Conservation (phyloP, 768 basidiomycete genomes). For the Inosperma sp. region DNA sequence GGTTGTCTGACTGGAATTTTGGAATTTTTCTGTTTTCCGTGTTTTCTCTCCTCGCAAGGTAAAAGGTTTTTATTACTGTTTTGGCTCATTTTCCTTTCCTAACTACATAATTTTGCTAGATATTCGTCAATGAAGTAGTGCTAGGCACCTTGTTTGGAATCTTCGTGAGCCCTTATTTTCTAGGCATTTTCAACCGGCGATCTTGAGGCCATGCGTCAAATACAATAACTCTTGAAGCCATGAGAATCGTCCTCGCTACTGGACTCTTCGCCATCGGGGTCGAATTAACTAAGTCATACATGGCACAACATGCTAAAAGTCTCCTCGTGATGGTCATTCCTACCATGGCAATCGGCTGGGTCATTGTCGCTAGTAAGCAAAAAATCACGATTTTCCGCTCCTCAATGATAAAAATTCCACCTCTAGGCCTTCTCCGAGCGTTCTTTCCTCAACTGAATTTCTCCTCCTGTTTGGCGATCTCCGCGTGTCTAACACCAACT, state of each 20-base stretch:
- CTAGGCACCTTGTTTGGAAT: slow-evolving; percentile 74
- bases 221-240: slow-evolving; percentile 75
- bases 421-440: slow-evolving; percentile 55
- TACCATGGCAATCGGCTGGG: slow-evolving; percentile 84
- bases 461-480: slow-evolving; percentile 76
- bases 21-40: slow-evolving; percentile 64
- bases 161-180: slow-evolving; percentile 67
- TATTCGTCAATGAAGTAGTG: slow-evolving; percentile 92
- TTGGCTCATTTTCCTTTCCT: neutral
- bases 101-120: slow-evolving; percentile 29
- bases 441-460: slow-evolving; percentile 71
- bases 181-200: slow-evolving; percentile 70
- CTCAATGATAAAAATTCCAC: neutral
- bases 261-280: slow-evolving; percentile 95
- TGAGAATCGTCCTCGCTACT: slow-evolving; percentile 82
- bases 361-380: slow-evolving; percentile 58
- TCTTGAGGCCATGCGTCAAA: slow-evolving; percentile 55
- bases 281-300: slow-evolving; percentile 83
- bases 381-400: neutral
- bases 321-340: slow-evolving; percentile 68
- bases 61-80: slow-evolving; percentile 48
- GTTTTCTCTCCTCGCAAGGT: slow-evolving; percentile 77
- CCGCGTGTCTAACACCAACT: slow-evolving; percentile 89
- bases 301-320: slow-evolving; percentile 72
- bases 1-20: neutral